Base-by-base conservation (phyloP, 495 filamentous ascomycete genomes). In the Aspergillus cristatus region DNA sequence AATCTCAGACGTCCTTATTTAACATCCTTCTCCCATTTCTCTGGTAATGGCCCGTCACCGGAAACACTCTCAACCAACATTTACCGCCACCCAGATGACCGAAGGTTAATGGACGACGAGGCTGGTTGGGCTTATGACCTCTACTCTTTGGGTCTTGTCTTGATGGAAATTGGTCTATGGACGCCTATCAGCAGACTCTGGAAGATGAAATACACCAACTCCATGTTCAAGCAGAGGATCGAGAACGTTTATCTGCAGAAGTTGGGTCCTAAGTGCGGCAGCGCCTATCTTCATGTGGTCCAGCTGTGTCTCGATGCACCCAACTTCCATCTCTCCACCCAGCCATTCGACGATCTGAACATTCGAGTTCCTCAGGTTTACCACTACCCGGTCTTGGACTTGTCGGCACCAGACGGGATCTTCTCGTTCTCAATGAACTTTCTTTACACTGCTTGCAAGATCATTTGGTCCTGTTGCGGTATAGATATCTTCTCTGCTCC, bases 111-210 rank as follows among this genome's bases (percentile, higher is more conserved):
- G 17, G 60, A 64, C 11, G 71, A 79, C 38, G 62, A 65, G 41
- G 55, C 54, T 12, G 60, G 65, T 1, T 71, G 67, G 61, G 75
- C 79, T 1, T 79, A 87, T 47, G 89, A 96, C 49, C 68, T 94
- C 0, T 94, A 93, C 53, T 82, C 84, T 3, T 64, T 96, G 2
- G 87, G 85, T 25, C 73, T 94, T 48, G 67, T 94, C 10, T 66
- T 96, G 8, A 59, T 94, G 18, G 89, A 93, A 38, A 81, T 96
- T 40, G 89, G 88, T 17, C 67, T 94, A 1, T 96, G 89, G 89
- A 78, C 75, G n/a, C 79, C 82, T 2, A 68, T 94, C 26, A 72
- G 73, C 38, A 72, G 72, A 22, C 50, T 81, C 13, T 82, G 74
- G 74, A 83, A 83, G 47, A 56, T 71, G 47, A 79, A 79, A 48